Evolutionary conservation across 2,329 filamentous ascomycete species (phyloP), one percentile per base, ranked within the genome.

Genomic region (Alternaria sp.): DNA sequence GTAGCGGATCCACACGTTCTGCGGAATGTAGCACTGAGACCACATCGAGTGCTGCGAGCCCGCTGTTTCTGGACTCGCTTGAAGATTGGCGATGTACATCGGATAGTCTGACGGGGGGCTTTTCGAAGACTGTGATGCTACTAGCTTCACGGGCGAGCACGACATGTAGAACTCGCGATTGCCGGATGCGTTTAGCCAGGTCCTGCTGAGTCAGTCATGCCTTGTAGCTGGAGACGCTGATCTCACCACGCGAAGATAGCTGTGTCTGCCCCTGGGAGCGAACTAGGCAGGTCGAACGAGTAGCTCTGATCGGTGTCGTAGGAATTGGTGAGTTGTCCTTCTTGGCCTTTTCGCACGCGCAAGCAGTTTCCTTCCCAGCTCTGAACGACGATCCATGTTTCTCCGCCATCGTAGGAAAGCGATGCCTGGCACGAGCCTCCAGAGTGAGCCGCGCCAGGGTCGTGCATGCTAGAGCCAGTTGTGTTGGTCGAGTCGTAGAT

Each of bases 131-230:
- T 16, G 7, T 58, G 34, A 1, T 54, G 18, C 49, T 49, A 57
- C 34, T 12, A 61, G 30, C 54, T 20, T 76, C 20, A 83, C 75
- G n/a, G 75, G 69, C 1, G 79, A 79, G 59, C 80, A 83, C 50
- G 76, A 79, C 79, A 81, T 81, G 57, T 78, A 79, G 64, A 81
- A 77, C 57, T 83, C 80, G 57, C 79, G 75, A 57, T 83, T 83
- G 55, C 81, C 67, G 78, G 80, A 83, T 3, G 76, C 80, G 34
- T 61, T 61, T 38, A 61, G 44, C 59, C 22, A 61, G 25, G 59
- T 61, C 49, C 46, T 61, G n/a, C 50, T 45, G 10, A 54, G 54
- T 56, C 7, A 56, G 54, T 28, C 4, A n/a, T 10, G 34, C 8
- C 18, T 25, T 18, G 1, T 56, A 10, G 22, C 14, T 11, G 34